Percentiles rank a stretch among this genome's conserved stretches.
These are phyloP conservation scores for Chlamydomonas sphaeroides DNA, from an alignment of 139 green algal genomes.

Conservation along the genomic window DNA sequence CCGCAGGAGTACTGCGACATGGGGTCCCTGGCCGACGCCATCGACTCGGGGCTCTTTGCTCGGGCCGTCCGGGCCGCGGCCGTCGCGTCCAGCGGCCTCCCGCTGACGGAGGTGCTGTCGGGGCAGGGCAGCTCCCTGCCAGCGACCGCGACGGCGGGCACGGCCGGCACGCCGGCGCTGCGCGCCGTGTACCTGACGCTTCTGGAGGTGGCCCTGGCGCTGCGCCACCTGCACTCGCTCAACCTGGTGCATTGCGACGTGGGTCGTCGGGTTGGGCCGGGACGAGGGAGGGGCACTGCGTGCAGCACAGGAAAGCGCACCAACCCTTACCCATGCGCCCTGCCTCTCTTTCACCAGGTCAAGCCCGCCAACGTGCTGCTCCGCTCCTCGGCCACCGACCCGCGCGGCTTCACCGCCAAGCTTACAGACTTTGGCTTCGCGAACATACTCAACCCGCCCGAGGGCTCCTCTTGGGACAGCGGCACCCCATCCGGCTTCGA, in stretches of 20 bases:
- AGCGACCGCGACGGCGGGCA: background rate
- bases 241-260: constrained; percentile 36
- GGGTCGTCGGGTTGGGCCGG: no score
- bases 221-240: constrained; percentile 64
- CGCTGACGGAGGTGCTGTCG: no score
- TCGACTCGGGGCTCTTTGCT: constrained; percentile 27
- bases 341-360: no score
- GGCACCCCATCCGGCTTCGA: no score
- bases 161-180: background rate
- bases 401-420: background rate
- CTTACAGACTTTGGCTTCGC: background rate
- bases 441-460: no score
- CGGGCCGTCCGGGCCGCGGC: background rate
- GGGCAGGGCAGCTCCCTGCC: no score
- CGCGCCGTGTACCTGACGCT: constrained; percentile 48
- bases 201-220: constrained; percentile 53
- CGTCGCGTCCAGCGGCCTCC: background rate
- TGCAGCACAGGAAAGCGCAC: no score
- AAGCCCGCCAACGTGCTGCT: background rate
- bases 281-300: no score
- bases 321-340: no score
- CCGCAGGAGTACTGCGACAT: constrained; percentile 48
- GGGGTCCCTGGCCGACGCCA: constrained; percentile 43
- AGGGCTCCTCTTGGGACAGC: no score
- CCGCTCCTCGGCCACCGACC: background rate